Evolutionary conservation across 306 rosid species (phyloP).

Genomic region (Begonia masoniana): DNA sequence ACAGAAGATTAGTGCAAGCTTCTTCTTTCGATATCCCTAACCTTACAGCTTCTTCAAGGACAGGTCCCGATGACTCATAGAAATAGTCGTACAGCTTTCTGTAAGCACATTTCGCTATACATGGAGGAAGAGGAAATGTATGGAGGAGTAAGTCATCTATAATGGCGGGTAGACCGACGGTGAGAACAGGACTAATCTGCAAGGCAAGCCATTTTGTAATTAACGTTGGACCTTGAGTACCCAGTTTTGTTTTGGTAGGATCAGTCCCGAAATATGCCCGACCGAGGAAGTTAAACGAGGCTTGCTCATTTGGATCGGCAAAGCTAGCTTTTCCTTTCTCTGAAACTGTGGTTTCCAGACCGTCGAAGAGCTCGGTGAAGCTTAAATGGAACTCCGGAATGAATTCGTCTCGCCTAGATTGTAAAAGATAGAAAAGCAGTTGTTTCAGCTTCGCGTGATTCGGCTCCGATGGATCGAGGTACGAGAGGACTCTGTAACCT

Average conservation of each 20-base stretch:
- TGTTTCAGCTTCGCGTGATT: slow-evolving; percentile 50
- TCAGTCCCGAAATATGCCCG: slow-evolving; percentile 29
- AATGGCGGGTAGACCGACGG: slow-evolving; percentile 51
- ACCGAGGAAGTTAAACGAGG: slow-evolving; percentile 60
- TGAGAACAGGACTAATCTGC: slow-evolving; percentile 44
- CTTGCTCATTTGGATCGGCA: slow-evolving; percentile 39
- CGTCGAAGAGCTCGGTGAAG: slow-evolving; percentile 38
- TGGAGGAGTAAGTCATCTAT: slow-evolving; percentile 48
- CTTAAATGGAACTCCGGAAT: slow-evolving; percentile 53
- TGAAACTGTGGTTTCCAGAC: slow-evolving; percentile 35
- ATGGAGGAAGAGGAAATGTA: slow-evolving; percentile 48
- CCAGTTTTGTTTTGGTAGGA: slow-evolving; percentile 43
- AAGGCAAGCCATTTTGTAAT: slow-evolving; percentile 47
- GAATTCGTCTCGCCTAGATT: slow-evolving; percentile 33
- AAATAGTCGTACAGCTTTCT: slow-evolving; percentile 56
- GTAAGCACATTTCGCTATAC: slow-evolving; percentile 46
- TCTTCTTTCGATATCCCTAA: slow-evolving; percentile 60
- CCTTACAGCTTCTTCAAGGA: slow-evolving; percentile 57
- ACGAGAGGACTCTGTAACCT: slow-evolving; percentile 67
- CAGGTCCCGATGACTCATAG: slow-evolving; percentile 28
- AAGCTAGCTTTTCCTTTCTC: slow-evolving; percentile 39
- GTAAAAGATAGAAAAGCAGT: slow-evolving; percentile 54
- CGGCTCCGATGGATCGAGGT: slow-evolving; percentile 82
- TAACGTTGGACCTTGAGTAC: slow-evolving; percentile 47
- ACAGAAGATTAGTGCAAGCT: slow-evolving; percentile 72